Conservation (phyloP, 139 green algal genomes). For the Chlorella vulgaris region DNA sequence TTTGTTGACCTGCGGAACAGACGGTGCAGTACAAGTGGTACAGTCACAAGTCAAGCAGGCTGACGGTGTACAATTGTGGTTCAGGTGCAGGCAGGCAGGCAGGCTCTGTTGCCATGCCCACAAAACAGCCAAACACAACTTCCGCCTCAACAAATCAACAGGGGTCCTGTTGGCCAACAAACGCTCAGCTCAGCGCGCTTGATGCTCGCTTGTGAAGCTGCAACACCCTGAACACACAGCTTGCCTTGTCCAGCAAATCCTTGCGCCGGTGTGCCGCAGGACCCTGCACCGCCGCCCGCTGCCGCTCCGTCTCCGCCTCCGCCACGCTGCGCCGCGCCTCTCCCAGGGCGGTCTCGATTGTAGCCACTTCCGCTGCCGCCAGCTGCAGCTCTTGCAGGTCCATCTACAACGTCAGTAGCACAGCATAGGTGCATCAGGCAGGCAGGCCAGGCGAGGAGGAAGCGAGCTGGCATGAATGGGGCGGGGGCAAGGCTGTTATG, state of each 20-base stretch:
- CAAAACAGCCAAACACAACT: too few relatives aligned
- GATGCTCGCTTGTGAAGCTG: too few relatives aligned
- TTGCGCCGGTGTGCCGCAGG: constrained; percentile 73
- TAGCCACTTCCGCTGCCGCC: constrained; percentile 37
- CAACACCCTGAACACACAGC: too few relatives aligned
- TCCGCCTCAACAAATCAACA: too few relatives aligned
- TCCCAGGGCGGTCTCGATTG: constrained; percentile 25
- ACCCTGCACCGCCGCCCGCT: constrained; percentile 59
- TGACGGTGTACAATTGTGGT: background rate
- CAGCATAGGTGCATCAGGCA: background rate
- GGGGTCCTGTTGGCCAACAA: too few relatives aligned
- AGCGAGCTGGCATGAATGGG: background rate
- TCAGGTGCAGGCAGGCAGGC: background rate
- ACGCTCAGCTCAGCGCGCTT: too few relatives aligned
- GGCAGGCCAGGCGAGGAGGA: background rate
- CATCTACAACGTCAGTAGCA: constrained; percentile 45
- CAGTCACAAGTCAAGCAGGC: background rate
- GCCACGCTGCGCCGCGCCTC: constrained; percentile 35
- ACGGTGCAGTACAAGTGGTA: background rate
- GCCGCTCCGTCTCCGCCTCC: constrained; percentile 63
- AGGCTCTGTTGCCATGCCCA: background rate
- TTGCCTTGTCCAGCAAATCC: constrained; percentile 74
- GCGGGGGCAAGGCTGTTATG: background rate
- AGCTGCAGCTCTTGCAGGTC: constrained; percentile 60
- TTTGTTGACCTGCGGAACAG: constrained; percentile 46